These are phyloP conservation scores for Silene uniflora DNA, from an alignment of 148 eudicot genomes.

Conservation along the genomic window DNA sequence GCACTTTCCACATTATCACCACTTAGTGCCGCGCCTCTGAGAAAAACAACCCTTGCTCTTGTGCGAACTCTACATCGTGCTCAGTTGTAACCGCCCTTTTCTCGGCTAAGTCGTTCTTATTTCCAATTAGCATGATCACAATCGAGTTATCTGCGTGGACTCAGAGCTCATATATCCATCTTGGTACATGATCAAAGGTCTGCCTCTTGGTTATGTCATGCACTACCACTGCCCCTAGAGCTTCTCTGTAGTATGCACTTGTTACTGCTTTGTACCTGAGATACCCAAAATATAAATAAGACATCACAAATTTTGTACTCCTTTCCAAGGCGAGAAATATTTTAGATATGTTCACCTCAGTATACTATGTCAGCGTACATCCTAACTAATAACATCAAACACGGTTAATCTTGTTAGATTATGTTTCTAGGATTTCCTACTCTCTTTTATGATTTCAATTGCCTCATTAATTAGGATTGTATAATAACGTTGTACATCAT, in stretches of 20 bases:
- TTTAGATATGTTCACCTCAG: too few relatives aligned
- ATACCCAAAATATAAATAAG: too few relatives aligned
- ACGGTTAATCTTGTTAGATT: too few relatives aligned
- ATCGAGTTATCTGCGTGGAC: constrained; percentile 71
- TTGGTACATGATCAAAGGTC: constrained; percentile 65
- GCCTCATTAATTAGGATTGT: too few relatives aligned
- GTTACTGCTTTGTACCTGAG: constrained; percentile 90
- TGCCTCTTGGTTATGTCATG: constrained; percentile 73
- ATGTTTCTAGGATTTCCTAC: too few relatives aligned
- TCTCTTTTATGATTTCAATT: too few relatives aligned
- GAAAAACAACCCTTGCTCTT: constrained; percentile 61
- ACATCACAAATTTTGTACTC: too few relatives aligned
- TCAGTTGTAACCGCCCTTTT: constrained; percentile 56
- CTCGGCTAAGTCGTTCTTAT: constrained; percentile 72
- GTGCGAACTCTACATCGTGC: constrained; percentile 69
- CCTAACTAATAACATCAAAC: too few relatives aligned
- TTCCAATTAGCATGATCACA: constrained; percentile 71
- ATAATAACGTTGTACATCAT: too few relatives aligned
- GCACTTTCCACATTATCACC: constrained; percentile 84
- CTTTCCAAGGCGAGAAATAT: too few relatives aligned
- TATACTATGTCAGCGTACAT: too few relatives aligned
- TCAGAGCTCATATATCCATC: constrained; percentile 85
- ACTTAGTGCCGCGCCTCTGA: constrained; percentile 66
- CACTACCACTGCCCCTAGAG: constrained; percentile 74
- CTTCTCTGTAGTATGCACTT: constrained; percentile 90